A percentile compares a stretch with the other conserved stretches of the same genome.
Evolutionary conservation across 345 rosid species (phyloP).

Genomic region (Cardiospermum halicacabum): DNA sequence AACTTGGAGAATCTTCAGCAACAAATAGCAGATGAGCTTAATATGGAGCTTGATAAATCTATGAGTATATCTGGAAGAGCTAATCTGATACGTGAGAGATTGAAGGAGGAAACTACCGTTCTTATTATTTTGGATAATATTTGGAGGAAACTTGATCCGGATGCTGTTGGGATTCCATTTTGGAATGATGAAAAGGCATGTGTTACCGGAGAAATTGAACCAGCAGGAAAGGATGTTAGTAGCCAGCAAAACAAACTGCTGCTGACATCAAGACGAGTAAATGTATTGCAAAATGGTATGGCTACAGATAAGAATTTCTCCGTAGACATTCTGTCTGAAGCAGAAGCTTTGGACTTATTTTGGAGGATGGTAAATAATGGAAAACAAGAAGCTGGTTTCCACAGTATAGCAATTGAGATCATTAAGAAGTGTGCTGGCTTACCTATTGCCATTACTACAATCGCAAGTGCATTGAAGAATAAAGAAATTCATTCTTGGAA

Average conservation of each 20-base stretch:
- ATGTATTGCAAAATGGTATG: constrained; percentile 15
- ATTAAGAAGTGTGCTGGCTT: constrained; percentile 13
- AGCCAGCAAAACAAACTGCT: constrained; percentile 16
- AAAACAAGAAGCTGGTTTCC: neutral
- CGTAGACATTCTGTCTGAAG: neutral
- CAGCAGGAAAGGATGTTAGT: neutral
- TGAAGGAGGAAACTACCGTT: constrained; percentile 3
- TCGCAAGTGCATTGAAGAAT: constrained; percentile 14
- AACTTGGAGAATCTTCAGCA: constrained; percentile 1
- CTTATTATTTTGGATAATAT: neutral
- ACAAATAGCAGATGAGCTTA: constrained; percentile 1
- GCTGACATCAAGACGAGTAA: constrained; percentile 14
- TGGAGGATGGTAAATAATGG: neutral
- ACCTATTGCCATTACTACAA: constrained; percentile 14
- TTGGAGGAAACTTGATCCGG: neutral
- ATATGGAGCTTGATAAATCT: neutral
- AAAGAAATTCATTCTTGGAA: neutral
- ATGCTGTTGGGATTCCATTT: neutral
- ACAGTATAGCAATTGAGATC: neutral
- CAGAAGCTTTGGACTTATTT: constrained; percentile 16
- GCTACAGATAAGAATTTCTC: neutral
- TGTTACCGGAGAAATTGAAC: neutral
- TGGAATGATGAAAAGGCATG: neutral
- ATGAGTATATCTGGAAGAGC: constrained; percentile 5
- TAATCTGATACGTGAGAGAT: neutral